Evolutionary conservation across 768 basidiomycete species (phyloP).

Genomic region (Lactifluus piperatus): DNA sequence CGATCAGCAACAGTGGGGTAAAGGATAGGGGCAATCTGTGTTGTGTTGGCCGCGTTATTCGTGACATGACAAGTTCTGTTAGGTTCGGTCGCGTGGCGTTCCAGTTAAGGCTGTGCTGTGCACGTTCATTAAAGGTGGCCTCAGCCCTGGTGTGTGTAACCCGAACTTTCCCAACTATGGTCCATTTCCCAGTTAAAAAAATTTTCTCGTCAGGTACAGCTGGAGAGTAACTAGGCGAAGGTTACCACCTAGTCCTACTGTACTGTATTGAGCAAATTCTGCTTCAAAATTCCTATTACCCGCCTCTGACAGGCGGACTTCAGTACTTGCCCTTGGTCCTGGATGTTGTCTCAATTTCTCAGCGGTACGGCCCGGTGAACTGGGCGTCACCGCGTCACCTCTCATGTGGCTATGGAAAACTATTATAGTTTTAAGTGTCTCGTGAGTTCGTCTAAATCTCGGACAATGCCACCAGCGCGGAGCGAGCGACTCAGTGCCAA

Average conservation of each 20-base stretch:
- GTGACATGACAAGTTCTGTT: no score
- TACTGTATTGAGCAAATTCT: not conserved
- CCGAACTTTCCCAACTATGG: not conserved
- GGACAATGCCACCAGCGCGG: not conserved
- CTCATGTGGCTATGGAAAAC: not conserved
- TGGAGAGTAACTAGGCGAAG: not conserved
- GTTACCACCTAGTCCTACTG: not conserved
- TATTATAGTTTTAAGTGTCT: not conserved
- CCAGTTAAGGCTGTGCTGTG: not conserved
- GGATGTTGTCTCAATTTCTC: not conserved
- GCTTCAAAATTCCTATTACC: not conserved
- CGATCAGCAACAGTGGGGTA: no score
- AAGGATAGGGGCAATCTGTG: no score
- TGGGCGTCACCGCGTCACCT: not conserved
- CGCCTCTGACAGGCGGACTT: no score
- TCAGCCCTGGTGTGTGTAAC: not conserved
- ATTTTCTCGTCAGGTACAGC: not conserved
- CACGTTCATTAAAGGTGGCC: not conserved
- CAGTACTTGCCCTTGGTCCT: not conserved
- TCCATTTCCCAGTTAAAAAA: not conserved
- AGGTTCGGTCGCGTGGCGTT: no score
- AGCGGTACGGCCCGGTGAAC: no score
- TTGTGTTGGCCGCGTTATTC: no score
- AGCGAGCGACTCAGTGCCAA: conserved; percentile 5
- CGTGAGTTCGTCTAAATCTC: not conserved